Conservation (phyloP, 371 early-diverging fungal genomes). For the Lichtheimia hyalospora region DNA sequence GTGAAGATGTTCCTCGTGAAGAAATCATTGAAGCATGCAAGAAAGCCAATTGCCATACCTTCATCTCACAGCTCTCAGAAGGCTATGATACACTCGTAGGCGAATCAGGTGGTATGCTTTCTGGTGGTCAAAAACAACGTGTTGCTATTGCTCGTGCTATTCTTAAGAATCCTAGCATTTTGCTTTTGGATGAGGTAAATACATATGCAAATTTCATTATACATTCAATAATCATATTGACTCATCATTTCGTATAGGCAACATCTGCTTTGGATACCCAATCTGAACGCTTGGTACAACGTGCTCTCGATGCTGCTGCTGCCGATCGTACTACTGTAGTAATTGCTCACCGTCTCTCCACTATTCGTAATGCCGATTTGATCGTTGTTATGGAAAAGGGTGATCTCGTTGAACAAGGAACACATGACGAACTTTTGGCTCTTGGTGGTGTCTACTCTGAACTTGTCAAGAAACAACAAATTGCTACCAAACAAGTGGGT, state of each 20-base stretch:
- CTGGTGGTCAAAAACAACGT: slow-evolving; percentile 72
- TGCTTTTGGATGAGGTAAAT: slow-evolving; percentile 34
- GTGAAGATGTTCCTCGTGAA: slow-evolving; percentile 36
- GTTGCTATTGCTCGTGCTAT: slow-evolving; percentile 41
- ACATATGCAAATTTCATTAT: not conserved
- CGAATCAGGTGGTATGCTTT: slow-evolving; percentile 69
- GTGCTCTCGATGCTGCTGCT: slow-evolving; percentile 71
- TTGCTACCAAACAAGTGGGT: slow-evolving; percentile 31
- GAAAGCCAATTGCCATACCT: slow-evolving; percentile 71
- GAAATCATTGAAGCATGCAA: slow-evolving; percentile 55
- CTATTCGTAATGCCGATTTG: slow-evolving; percentile 72
- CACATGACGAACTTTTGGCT: slow-evolving; percentile 58
- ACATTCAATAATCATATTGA: slow-evolving; percentile 12
- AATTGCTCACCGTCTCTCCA: slow-evolving; percentile 85
- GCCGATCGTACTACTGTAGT: slow-evolving; percentile 81
- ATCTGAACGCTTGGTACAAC: slow-evolving; percentile 78
- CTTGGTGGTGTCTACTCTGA: slow-evolving; percentile 48
- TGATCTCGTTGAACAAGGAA: slow-evolving; percentile 67
- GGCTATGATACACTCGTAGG: slow-evolving; percentile 67
- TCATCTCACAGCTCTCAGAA: slow-evolving; percentile 70
- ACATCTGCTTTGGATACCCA: slow-evolving; percentile 76
- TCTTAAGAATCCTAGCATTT: slow-evolving; percentile 27
- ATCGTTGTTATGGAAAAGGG: slow-evolving; percentile 80
- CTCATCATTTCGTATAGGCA: slow-evolving; percentile 51
- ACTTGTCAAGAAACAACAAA: slow-evolving; percentile 55